Base-by-base conservation (phyloP, 306 rosid species). In the Oxytropis ochrocephala region DNA sequence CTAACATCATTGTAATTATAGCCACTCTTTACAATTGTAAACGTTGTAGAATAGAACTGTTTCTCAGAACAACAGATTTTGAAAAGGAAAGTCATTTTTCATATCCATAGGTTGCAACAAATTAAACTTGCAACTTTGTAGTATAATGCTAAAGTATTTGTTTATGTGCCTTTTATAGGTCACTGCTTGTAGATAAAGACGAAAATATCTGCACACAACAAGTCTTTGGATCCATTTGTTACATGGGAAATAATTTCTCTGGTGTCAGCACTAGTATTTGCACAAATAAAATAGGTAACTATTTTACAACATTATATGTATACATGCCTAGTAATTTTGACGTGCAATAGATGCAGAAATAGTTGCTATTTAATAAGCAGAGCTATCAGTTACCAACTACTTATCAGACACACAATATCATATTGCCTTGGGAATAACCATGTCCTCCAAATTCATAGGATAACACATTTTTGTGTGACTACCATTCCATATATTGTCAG, bases 401-500 rank as follows among this genome's bases (percentile, higher is more conserved):
- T 30, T 8, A 73, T 44, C 53, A 24, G 29, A 42, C 41, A 38
- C 7, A 18, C 18, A 43, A 1, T 27, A 75, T 80, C 74, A 74
- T 52, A 73, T 30, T 81, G 69, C 39, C 72, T 68, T 64, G 29
- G 5, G 41, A 29, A 7, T 65, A 24, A 93, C 72, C 80, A 93
- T 80, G 52, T 85, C 96, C 85, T 83, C 64, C 81, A 90, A 70
- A 72, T 90, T 84, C 90, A 75, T 86, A 19, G 92, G 96, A 80
- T 85, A 82, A 64, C 96, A 93, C 89, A 85, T 86, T 63, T 78
- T 78, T 5, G 97, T 59, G 67, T 90, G 96, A 42, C 17, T 77
- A 52, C 92, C 85, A 75, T 85, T 79, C 96, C 97, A 93, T 58
- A 93, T 76, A 56, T 93, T 90, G 55, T 84, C 95, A 17, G 90